These are phyloP conservation scores for Phytophthora agathidicida DNA, from an alignment of 352 stramenopile species.

Conservation along the genomic window DNA sequence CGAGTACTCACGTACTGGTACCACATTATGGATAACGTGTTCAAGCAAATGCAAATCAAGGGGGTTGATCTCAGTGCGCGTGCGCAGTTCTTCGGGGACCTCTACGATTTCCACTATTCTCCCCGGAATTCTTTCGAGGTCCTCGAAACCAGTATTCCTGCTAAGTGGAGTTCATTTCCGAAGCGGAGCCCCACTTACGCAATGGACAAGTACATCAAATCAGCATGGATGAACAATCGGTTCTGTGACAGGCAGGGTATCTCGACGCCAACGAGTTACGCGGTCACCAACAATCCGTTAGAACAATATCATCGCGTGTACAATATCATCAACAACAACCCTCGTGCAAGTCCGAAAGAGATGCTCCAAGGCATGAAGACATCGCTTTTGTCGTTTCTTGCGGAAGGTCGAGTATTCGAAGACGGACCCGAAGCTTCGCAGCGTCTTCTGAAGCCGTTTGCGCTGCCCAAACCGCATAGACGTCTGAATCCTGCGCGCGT, in stretches of 20 bases:
- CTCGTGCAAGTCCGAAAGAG: too few species aligned
- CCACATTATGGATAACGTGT: neutral
- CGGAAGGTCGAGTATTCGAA: too few species aligned
- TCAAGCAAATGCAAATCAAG: neutral
- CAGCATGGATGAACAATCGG: neutral
- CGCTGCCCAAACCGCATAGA: too few species aligned
- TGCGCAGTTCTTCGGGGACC: neutral
- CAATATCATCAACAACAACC: too few species aligned
- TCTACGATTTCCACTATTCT: slow-evolving; percentile 6
- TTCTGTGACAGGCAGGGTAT: neutral
- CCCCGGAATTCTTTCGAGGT: neutral
- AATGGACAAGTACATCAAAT: neutral
- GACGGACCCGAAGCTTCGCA: too few species aligned
- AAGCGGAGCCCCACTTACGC: neutral
- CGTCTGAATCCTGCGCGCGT: too few species aligned
- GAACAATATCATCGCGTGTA: too few species aligned
- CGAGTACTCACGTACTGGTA: slow-evolving; percentile 4
- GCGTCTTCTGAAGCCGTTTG: too few species aligned
- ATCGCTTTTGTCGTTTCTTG: too few species aligned
- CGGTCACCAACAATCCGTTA: neutral
- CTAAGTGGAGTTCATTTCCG: neutral
- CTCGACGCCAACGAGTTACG: neutral
- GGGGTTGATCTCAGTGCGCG: neutral
- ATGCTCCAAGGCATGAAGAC: too few species aligned
- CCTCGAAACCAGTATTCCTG: neutral